phyloP scores from a whole-genome alignment of 2,329 filamentous ascomycete species.

The Pseudopyricularia javanii region DNA sequence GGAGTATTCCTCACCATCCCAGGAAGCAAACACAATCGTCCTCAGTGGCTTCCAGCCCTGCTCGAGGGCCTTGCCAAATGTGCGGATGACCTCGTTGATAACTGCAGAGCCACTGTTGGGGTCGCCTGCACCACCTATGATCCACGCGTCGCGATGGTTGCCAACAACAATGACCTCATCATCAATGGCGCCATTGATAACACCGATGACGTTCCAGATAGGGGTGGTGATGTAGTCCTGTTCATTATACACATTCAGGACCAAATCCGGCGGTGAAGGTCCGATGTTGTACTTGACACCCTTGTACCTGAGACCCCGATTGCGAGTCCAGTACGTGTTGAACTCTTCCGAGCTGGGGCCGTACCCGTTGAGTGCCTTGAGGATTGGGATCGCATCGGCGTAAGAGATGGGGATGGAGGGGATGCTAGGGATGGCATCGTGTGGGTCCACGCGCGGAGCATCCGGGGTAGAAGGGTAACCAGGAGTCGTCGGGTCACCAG shows the following conservation, averaged over 20 bases:
- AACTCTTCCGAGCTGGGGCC: slow-evolving; percentile 69
- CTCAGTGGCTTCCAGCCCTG: slow-evolving; percentile 82
- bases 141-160: slow-evolving; percentile 89
- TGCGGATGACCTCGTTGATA: slow-evolving; percentile 75
- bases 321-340: slow-evolving; percentile 56
- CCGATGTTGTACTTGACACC: slow-evolving; percentile 79
- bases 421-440: slow-evolving; percentile 65
- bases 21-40: slow-evolving; percentile 94
- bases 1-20: slow-evolving; percentile 92
- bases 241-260: slow-evolving; percentile 69
- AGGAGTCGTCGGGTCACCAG: slow-evolving; percentile 77
- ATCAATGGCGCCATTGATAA: slow-evolving; percentile 67
- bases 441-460: slow-evolving; percentile 60
- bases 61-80: slow-evolving; percentile 66
- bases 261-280: slow-evolving; percentile 58
- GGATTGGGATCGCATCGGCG: slow-evolving; percentile 68
- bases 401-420: slow-evolving; percentile 90
- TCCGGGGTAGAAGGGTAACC: slow-evolving; percentile 90
- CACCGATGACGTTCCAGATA: slow-evolving; percentile 85
- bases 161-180: slow-evolving; percentile 85
- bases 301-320: slow-evolving; percentile 63
- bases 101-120: slow-evolving; percentile 83
- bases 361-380: slow-evolving; percentile 83
- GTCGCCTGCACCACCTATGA: slow-evolving; percentile 74
- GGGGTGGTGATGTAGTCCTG: slow-evolving; percentile 68